Evolutionary conservation across 768 basidiomycete genomes (phyloP), one percentile per base, ranked within the genome.

Genomic region (Phylloporus sp.): DNA sequence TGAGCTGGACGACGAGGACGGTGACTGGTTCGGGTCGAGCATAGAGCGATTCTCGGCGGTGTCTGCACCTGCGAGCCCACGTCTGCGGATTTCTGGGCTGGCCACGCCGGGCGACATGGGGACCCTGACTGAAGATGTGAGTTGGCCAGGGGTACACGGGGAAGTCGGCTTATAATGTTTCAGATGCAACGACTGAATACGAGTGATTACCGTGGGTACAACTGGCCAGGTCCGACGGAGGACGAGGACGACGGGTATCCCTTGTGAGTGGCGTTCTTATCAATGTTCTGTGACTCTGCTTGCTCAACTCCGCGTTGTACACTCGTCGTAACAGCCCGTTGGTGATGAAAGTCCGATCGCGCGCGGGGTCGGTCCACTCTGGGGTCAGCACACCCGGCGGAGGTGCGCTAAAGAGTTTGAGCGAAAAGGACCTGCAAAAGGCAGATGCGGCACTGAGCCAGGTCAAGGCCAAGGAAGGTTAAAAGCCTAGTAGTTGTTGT

Each of bases 31-130:
- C 27, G 60, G 76, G 4, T 73, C 73, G 18, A 85, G 88, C 12
- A 80, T 88, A 43, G 83, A 87, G 64, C 79, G 84, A 57, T 77
- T 84, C 70, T 74, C 76, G 45, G 82, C 91, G 5, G 75, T 84
- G 53, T 89, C 86, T 53, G 86, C 87, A 52, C 97, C 95, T 29
- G 87, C 91, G 2, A 92, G 89, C 67, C 97, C 97, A 18, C 79
- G 87, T 59, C 79, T 90, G 72, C 80, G 84, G 56, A 76, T 71
- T 62, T 60, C 73, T 11, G 97, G 95, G 4, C 72, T 81, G 52
- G 91, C 90, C 60, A 99, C 97, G 1, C 95, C 95, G 0, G 94
- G 94, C 7, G 93, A 97, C 73, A 78, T 95, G 56, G 93, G 89
- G 16, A 95, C 93, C 24, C 73, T 94, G 38, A 92, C 89, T 1